Evolutionary conservation across 345 rosid genomes (phyloP), one percentile per base, ranked within the genome.

Genomic region (Clausena lansium): DNA sequence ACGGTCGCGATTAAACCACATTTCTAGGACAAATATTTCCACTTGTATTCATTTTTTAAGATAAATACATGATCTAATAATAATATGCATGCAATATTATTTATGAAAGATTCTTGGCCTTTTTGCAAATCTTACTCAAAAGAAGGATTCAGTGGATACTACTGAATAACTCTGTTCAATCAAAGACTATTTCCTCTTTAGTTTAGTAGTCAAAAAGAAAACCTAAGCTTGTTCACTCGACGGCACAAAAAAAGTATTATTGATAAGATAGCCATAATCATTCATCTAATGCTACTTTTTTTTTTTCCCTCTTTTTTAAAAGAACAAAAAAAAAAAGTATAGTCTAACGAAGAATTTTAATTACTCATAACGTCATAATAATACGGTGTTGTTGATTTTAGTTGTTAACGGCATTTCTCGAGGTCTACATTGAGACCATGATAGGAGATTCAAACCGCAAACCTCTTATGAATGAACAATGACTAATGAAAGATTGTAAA

Each of bases 201-300:
- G 22, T 81, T 74, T 60, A 58, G 22, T 65, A 77, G 81, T 82
- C 81, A 81, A 84, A 82, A 83, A 75, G 80, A 41, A 55, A 45
- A 54, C 77, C 61, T 47, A 52, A 81, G 66, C 62, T 67, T 61
- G 74, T 77, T 71, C 80, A 68, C 67, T 60, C 63, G 47, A 70
- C 45, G 35, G 33, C 50, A 17, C 60, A 75, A 60, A 25, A 25
- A 52, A 71, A 66, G 71, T 60, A 47, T 52, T 32, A 20, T 10
- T 17, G 39, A 71, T 75, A 13, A 41, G 50, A 67, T 59, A 33
- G 28, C 82, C 81, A 75, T 81, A 77, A 81, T 81, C 75, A 79
- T 83, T 77, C 58, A 0, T 68, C 39, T 60, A 63, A 57, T 36
- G 67, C 27, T 65, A 77, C 79, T 60, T 81, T 79, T 20, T 65